A percentile compares a stretch with the other conserved stretches of the same genome.
Conservation (phyloP, 2,329 filamentous ascomycete species). For the Escovopsis sp. region DNA sequence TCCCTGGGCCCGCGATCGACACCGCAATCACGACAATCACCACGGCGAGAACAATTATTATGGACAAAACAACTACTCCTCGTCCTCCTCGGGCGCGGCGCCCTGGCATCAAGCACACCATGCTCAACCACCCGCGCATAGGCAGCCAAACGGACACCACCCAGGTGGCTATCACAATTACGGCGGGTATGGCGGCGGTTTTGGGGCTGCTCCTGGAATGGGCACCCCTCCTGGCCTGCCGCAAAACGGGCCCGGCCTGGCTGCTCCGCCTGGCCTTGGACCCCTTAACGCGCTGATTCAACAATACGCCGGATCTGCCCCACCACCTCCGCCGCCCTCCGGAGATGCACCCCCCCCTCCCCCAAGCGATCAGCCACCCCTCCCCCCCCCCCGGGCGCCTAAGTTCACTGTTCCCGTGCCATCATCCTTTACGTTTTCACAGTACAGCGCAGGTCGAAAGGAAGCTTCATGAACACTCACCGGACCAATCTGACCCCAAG, state of each 20-base stretch:
- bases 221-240: constrained; percentile 26
- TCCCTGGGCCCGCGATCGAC: constrained; percentile 49
- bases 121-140: constrained; percentile 5
- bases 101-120: constrained; percentile 32
- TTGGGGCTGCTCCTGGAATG: constrained; percentile 32
- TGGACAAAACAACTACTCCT: constrained; percentile 8
- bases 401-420: constrained; percentile 8
- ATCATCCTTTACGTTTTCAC: constrained; percentile 1
- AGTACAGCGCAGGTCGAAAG: constrained; percentile 1
- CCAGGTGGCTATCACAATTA: constrained; percentile 43
- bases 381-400: constrained; percentile 45
- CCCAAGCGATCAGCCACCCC: constrained; percentile 28
- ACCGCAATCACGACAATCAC: constrained; percentile 28
- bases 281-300: constrained; percentile 53
- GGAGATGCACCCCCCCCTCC: constrained; percentile 39
- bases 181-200: constrained; percentile 30
- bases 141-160: constrained; percentile 37
- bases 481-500: too few species aligned
- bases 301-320: constrained; percentile 41
- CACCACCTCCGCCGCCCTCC: constrained; percentile 47
- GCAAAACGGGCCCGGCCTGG: constrained; percentile 31
- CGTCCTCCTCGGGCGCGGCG: constrained; percentile 12
- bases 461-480: neutral
- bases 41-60: constrained; percentile 15
- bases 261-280: constrained; percentile 39